Base-by-base conservation (phyloP, 2,329 filamentous ascomycete genomes). In the Kalmusia sp. region DNA sequence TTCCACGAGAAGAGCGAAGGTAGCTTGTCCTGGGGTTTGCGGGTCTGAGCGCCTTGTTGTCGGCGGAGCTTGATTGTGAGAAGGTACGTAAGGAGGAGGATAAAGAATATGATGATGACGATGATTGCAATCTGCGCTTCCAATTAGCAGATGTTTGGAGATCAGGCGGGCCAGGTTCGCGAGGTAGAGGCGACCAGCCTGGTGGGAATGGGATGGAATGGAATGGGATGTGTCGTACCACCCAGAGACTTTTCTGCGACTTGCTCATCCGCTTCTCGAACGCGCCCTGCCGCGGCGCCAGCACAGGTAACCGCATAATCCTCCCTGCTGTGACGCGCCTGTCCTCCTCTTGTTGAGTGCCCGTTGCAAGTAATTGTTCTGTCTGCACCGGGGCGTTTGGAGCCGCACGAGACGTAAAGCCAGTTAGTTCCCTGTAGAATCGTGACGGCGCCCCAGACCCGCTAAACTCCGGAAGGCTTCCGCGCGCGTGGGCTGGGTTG, bases 1-100 rank as follows among this genome's bases (percentile, higher is more conserved):
- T 59, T 64, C 62, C 63, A 71, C 17, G 64, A 69, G 52, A 70
- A 73, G 14, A 72, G 50, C 19, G 67, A 69, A 11, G 70, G 68
- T 15, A 72, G 62, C 35, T 68, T 71, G 49, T 66, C 60, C 27
- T 34, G 31, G 37, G 37, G 54, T 49, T 11, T 60, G 47, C 33
- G 61, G 52, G 38, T 57, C 22, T 38, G 34, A 48, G 38, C 55
- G 50, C 44, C 44, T 19, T 11, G 17, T 6, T 34, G 22, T 37
- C 48, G 51, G 51, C 66, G 68, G 51, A 57, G 65, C 35, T 62
- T 66, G 51, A 55, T 51, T 31, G 64, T 70, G 39, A 65, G 48
- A 51, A 70, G 52, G 52, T 67, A 73, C 39, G 68, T 70, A 56
- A 68, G 52, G 43, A 68, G 31, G 56, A 73, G 66, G 56, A 73